phyloP scores from a whole-genome alignment of 2,329 filamentous ascomycete species.

The Colletotrichum navitas region DNA sequence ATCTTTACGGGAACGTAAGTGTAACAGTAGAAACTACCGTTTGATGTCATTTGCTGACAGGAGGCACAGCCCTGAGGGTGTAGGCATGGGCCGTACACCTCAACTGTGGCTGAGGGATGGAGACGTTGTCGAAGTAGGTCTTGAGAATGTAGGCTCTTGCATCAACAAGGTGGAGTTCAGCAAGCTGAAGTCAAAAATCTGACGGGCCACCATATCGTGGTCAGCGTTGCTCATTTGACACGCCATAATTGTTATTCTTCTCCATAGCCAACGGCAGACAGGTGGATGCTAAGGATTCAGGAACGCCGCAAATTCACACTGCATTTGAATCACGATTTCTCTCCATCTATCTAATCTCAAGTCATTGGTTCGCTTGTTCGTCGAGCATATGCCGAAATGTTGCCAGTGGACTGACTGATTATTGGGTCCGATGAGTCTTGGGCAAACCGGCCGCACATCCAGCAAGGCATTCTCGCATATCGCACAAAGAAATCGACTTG shows the following conservation, averaged over 20 bases:
- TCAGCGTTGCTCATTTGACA: background rate
- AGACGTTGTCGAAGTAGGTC: slow-evolving; percentile 76
- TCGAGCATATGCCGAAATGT: background rate
- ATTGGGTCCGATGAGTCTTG: background rate
- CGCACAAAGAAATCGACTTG: background rate
- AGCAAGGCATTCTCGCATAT: background rate
- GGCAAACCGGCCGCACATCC: background rate
- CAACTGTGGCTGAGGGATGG: slow-evolving; percentile 77
- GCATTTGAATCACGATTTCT: background rate
- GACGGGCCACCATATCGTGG: background rate
- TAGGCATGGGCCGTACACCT: slow-evolving; percentile 77
- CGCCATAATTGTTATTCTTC: background rate
- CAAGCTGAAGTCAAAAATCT: slow-evolving; percentile 47
- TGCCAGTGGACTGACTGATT: background rate
- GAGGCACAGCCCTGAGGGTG: slow-evolving; percentile 69
- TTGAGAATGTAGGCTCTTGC: slow-evolving; percentile 75
- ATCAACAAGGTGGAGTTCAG: slow-evolving; percentile 59
- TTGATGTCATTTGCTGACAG: slow-evolving; percentile 19
- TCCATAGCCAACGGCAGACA: background rate
- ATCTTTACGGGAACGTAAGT: slow-evolving; percentile 75
- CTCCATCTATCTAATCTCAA: background rate
- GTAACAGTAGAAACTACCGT: background rate
- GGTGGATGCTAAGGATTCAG: background rate
- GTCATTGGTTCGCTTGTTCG: background rate
- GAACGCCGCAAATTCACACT: background rate